These are phyloP conservation scores for Vitis vinifera DNA, from an alignment of 164 flowering plant species.

Conservation along the genomic window ASM3070453v1 NC_081815.1:2394501-2395000, in stretches of 20 bases:
- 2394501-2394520: too few species aligned
- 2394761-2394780: neutral
- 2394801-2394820: conserved; percentile 73
- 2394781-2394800: neutral
- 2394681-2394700: conserved; percentile 90
- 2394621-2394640: conserved; percentile 51
- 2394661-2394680: conserved; percentile 84
- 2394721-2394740: neutral
- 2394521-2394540: too few species aligned
- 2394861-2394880: conserved; percentile 75
- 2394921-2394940: neutral
- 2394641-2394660: conserved; percentile 59
- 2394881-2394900: conserved; percentile 74
- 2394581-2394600: neutral
- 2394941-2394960: too few species aligned
- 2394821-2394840: conserved; percentile 80
- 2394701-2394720: conserved; percentile 27
- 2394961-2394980: too few species aligned
- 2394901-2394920: conserved; percentile 61
- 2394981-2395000: too few species aligned
- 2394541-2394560: too few species aligned
- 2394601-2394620: neutral
- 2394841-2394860: conserved; percentile 78
- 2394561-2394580: neutral
- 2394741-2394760: neutral